These are phyloP conservation scores for Talaromyces funiculosus DNA, from an alignment of 2,329 filamentous ascomycete genomes.

Conservation along the genomic window DNA sequence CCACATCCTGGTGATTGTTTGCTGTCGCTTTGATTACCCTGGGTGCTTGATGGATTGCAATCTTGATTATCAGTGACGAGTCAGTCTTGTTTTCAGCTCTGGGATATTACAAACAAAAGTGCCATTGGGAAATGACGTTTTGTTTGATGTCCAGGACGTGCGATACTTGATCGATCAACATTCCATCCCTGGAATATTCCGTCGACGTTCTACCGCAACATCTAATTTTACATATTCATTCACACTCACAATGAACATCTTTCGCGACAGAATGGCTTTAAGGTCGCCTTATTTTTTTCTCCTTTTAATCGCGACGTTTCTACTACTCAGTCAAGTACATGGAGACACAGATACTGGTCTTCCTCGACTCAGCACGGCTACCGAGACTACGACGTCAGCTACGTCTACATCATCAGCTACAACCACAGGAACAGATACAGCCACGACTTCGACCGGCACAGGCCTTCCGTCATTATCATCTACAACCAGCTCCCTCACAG, in stretches of 20 bases:
- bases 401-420: slow-evolving; percentile 42
- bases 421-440: slow-evolving; percentile 20
- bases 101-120: background rate
- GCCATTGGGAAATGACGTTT: background rate
- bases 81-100: background rate
- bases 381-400: slow-evolving; percentile 26
- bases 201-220: background rate
- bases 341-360: slow-evolving; percentile 10
- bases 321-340: slow-evolving; percentile 5
- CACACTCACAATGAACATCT: slow-evolving; percentile 4
- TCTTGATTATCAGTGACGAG: background rate
- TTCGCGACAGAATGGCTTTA: slow-evolving; percentile 1
- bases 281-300: background rate
- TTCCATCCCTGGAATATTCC: slow-evolving; percentile 12
- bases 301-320: background rate
- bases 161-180: slow-evolving; percentile 1
- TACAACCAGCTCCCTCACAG: slow-evolving; percentile 59
- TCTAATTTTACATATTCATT: background rate
- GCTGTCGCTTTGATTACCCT: background rate
- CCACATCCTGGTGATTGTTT: slow-evolving; percentile 1
- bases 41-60: background rate
- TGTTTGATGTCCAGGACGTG: background rate
- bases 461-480: slow-evolving; percentile 43
- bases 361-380: slow-evolving; percentile 6
- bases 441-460: slow-evolving; percentile 18